phyloP scores from a whole-genome alignment of 495 filamentous ascomycete species.

The Sordaria brevicollis region DNA sequence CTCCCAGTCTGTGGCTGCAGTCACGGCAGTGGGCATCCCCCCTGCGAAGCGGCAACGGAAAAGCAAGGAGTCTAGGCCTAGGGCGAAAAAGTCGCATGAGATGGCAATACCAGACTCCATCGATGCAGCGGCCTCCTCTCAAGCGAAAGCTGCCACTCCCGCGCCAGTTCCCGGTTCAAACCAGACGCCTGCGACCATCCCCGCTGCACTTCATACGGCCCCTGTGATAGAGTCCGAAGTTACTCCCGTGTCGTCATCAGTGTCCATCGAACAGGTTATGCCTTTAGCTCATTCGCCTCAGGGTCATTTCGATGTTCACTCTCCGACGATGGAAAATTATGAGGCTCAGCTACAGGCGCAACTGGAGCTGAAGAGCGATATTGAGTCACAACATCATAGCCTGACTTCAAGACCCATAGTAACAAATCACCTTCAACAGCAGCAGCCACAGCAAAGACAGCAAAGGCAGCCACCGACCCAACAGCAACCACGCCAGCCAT shows the following conservation, averaged over 20 bases:
- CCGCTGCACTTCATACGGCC: background rate
- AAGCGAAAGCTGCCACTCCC: background rate
- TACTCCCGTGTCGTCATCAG: background rate
- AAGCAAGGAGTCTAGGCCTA: constrained; percentile 8
- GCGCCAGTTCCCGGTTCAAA: background rate
- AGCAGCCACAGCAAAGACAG: constrained; percentile 13
- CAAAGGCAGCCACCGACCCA: constrained; percentile 17
- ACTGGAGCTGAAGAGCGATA: constrained; percentile 16
- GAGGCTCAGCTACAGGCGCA: constrained; percentile 24
- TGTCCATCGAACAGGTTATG: constrained; percentile 5
- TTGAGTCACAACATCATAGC: constrained; percentile 5
- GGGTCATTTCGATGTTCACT: constrained; percentile 19
- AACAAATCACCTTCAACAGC: constrained; percentile 12
- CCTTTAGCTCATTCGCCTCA: constrained; percentile 14
- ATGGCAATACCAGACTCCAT: background rate
- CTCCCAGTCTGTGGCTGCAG: background rate
- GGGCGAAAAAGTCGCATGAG: constrained; percentile 2
- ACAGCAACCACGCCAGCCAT: constrained; percentile 1
- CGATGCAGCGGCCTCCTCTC: background rate
- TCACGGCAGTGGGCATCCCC: background rate
- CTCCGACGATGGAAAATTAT: constrained; percentile 22
- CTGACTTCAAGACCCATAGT: constrained; percentile 2
- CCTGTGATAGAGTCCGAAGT: background rate
- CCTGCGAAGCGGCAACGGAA: constrained; percentile 18
- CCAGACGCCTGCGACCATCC: background rate